Evolutionary conservation across 23 red algal species (phyloP).

Genomic region (Agarophyton chilense): DNA sequence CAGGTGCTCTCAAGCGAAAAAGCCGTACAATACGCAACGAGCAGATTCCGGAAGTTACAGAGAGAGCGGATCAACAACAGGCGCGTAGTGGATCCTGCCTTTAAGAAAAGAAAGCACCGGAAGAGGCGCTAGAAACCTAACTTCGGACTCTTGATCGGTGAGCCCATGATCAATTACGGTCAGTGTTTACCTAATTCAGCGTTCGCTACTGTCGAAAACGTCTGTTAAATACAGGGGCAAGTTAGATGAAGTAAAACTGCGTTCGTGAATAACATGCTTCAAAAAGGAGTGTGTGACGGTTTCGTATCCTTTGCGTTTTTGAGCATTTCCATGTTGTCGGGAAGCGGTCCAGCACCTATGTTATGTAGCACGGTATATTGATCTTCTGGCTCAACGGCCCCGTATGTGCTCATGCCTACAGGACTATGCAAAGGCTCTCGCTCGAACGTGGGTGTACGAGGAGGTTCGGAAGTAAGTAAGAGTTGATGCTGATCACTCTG

Average conservation of each 20-base stretch:
- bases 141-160: not conserved
- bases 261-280: not conserved
- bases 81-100: constrained; percentile 66
- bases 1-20: constrained; percentile 48
- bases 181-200: not conserved
- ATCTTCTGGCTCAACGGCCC: constrained; percentile 32
- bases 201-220: not conserved
- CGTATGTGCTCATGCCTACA: constrained; percentile 12
- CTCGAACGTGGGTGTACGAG: constrained; percentile 46
- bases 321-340: constrained; percentile 13
- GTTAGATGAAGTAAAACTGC: constrained; percentile 1
- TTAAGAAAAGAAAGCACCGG: constrained; percentile 8
- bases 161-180: not conserved
- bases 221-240: not conserved
- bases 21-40: constrained; percentile 32
- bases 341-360: constrained; percentile 52
- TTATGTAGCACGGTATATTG: constrained; percentile 51
- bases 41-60: constrained; percentile 27
- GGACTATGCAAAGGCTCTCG: constrained; percentile 26
- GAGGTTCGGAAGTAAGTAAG: constrained; percentile 44
- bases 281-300: not conserved
- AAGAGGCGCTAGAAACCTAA: not conserved
- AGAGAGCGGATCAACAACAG: not conserved
- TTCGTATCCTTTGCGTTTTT: constrained; percentile 27
- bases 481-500: constrained; percentile 25